Evolutionary conservation across 495 filamentous ascomycete genomes (phyloP), one percentile per base, ranked within the genome.

Genomic region (Aspergillus asperescens): DNA sequence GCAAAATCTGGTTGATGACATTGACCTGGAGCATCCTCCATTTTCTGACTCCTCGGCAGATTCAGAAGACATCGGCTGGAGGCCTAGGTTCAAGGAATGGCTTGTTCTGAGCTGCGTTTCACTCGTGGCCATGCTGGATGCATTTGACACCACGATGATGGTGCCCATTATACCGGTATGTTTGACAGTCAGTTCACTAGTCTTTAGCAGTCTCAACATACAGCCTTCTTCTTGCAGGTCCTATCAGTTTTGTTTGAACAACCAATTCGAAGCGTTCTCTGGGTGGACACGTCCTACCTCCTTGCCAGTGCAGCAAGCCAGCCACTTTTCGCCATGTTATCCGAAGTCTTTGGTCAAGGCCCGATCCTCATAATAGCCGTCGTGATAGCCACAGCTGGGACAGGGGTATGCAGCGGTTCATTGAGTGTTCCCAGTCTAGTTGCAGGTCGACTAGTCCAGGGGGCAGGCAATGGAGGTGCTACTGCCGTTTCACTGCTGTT

Each of bases 391-490:
- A 74, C 73, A 7, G 71, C 72, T 15, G 85, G 85, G 0, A 77
- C 82, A 1, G 74, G 86, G 4, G 64, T 86, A 20, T 77, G 76
- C 40, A 81, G 75, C 4, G 65, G 85, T 5, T 77, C 85, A 0
- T 70, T 77, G 45, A 77, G 77, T 56, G 81, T 89, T 41, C 72
- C 71, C 6, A 61, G 79, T 19, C 70, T 90, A 29, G 73, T 89
- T 18, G 69, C 82, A 35, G 85, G 86, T 6, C 77, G 87, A 18
- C 70, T 77, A 3, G 67, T 89, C 12, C 87, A 90, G 48, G 87
- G 87, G 16, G 68, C 86, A n/a, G 87, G 86, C 19, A 84, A 83
- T 16, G 86, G 87, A 18, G 86, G 86, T 1, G 74, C 87, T 9
- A 75, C 83, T 35, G 74, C 74, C 7, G 63, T 89, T 28, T 81